These are phyloP conservation scores for Phragmites australis DNA, from an alignment of 176 grass and related monocot genomes.

Conservation along the genomic window DNA sequence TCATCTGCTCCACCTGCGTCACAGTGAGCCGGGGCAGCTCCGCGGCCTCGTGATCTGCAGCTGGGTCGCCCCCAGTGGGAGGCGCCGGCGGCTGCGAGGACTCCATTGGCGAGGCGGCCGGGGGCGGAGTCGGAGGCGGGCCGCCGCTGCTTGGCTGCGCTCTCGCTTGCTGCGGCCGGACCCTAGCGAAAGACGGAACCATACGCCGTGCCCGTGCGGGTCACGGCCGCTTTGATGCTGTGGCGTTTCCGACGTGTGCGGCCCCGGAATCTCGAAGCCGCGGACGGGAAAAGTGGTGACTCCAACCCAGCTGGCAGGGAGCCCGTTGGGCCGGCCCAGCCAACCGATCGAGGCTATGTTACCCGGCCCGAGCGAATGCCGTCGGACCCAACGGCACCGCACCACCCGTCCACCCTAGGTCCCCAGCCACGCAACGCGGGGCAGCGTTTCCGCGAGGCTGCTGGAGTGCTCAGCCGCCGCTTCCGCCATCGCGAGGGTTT, in stretches of 20 bases:
- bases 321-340: not conserved
- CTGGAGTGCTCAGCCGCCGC: too few relatives aligned
- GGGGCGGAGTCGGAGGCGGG: not conserved
- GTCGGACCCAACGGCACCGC: not conserved
- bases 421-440: not conserved
- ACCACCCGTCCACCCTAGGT: too few relatives aligned
- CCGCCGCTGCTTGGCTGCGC: not conserved
- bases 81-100: conserved; percentile 25
- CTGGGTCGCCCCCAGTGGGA: not conserved
- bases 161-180: not conserved
- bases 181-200: conserved; percentile 38
- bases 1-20: conserved; percentile 80
- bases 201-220: not conserved
- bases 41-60: not conserved
- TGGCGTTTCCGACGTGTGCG: too few relatives aligned
- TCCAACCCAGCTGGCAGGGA: not conserved
- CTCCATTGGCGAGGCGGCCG: conserved; percentile 37
- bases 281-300: not conserved
- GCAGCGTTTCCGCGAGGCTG: too few relatives aligned
- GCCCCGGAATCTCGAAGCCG: too few relatives aligned
- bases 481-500: conserved; percentile 16
- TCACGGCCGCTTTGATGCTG: too few relatives aligned
- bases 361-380: not conserved
- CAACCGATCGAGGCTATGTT: not conserved
- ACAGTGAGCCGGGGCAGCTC: conserved; percentile 56